Evolutionary conservation across 129 eudicot genomes (phyloP), one percentile per base, ranked within the genome.

Genomic region (Arctium lappa): DNA sequence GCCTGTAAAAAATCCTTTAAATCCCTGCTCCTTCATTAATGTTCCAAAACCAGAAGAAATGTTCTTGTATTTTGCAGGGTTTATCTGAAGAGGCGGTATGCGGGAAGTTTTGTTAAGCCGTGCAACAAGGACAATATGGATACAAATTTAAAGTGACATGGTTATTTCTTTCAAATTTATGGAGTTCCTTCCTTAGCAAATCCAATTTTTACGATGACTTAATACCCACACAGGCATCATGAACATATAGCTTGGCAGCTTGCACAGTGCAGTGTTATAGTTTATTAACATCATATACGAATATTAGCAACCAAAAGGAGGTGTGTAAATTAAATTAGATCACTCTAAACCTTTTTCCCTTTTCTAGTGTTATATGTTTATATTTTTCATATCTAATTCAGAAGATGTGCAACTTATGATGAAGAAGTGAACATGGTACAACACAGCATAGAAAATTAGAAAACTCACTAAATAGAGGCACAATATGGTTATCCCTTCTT

Each of bases 21-120:
- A 27, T 69, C 98, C 98, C 39, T 94, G 96, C 81, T 94, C 98
- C 78, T 89, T 94, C 46, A 94, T 85, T 85, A 94, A 77, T 79
- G 94, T 80, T 22, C 93, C 94, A 29, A 91, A 94, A 34, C 97
- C 97, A 36, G 91, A 87, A 62, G 84, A 74, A 11, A 91, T 86
- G 81, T 82, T 91, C 92, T 92, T 92, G 91, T 91, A 94, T 86
- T 92, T 94, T 79, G 89, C 86, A 69, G 98, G 97, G 75, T 94
- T 83, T 83, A 94, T 92, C 98, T 94, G 91, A 85, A 73, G 22
- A 77, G 4, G 29, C 33, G 8, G 78, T 4, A 77, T 30, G 22
- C 62, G 38, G 22, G 72, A 33, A 69, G 63, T 33, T 31, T 4
- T 1, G 38, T 79, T 79, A 73, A 73, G 50, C 22, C 11, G 6